Base-by-base conservation (phyloP, 73 alveolate species). In the Stentor roeselii region DNA sequence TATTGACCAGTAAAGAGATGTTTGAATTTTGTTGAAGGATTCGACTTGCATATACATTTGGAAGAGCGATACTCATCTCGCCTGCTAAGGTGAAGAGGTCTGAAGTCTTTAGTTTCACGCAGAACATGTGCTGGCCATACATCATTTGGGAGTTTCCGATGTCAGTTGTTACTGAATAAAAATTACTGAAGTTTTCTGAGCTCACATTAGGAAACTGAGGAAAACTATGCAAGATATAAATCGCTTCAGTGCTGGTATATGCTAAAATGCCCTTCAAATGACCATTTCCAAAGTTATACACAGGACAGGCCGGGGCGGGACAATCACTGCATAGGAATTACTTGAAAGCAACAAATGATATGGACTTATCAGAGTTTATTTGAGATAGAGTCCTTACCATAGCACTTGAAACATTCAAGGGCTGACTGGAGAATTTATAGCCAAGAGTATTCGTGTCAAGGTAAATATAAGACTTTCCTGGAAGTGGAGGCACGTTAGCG, bases 401-500 rank as follows among this genome's bases (percentile, higher is more conserved):
- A 58, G 74, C 74, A 2, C 74, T 58, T 1, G 74, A 21, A 58
- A 21, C 2, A 31, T 58, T 58, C 15, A 58, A 21, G 27, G 74
- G 74, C 15, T 21, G 74, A 58, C 35, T 31, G 74, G 35, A n/a
- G 27, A 58, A n/a, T 58, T n/a, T 58, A 21, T n/a, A 31, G 15
- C 35, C 27, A 21, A 31, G 15, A 31, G 27, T 31, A 21, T 58
- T 58, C 1, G 15, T 31, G 74, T 58, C 74, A 58, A 58, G 74
- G 74, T 58, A 58, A n/a, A 58, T 58, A 58, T 58, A 58, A 58
- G 74, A 58, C 27, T 58, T 58, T 58, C 74, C 74, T 58, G 74
- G 74, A 58, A 58, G 15, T 58, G 74, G 74, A 0, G 74, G 27
- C 15, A 31, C 27, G 0, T n/a, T 31, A 58, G 74, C 27, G 2